Conservation (phyloP, 2,329 filamentous ascomycete genomes). For the Nemania bipapillata region DNA sequence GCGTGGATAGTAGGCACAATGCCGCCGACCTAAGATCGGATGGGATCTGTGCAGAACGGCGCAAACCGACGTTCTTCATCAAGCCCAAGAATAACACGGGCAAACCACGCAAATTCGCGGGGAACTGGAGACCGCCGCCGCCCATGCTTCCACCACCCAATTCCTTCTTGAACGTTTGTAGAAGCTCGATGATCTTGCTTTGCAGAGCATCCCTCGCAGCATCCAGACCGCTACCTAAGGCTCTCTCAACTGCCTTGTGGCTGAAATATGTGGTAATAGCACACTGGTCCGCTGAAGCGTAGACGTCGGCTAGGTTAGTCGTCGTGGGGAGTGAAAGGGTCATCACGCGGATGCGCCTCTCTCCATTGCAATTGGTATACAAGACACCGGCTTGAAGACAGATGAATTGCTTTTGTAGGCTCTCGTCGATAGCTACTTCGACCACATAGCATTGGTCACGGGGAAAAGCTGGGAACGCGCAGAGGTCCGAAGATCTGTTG, state of each 20-base stretch:
- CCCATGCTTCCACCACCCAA: constrained; percentile 95
- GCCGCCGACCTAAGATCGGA: constrained; percentile 93
- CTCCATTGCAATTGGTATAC: constrained; percentile 97
- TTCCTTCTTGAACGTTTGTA: constrained; percentile 97
- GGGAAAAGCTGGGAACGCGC: constrained; percentile 97
- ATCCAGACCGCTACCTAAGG: constrained; percentile 85
- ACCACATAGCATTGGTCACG: constrained; percentile 98
- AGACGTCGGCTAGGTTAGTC: constrained; percentile 87
- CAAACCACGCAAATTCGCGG: constrained; percentile 87
- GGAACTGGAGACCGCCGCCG: constrained; percentile 88
- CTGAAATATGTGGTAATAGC: constrained; percentile 94
- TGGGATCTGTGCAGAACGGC: constrained; percentile 92
- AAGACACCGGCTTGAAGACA: constrained; percentile 94
- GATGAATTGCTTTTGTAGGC: constrained; percentile 86
- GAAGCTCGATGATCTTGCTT: constrained; percentile 88
- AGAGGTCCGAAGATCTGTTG: constrained; percentile 96
- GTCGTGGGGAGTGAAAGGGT: constrained; percentile 94
- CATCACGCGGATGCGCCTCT: constrained; percentile 92
- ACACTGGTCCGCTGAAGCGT: constrained; percentile 92
- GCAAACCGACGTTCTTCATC: constrained; percentile 94
- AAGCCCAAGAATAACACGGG: constrained; percentile 91
- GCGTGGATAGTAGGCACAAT: constrained; percentile 90
- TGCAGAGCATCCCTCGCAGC: constrained; percentile 90
- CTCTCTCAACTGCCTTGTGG: constrained; percentile 95
- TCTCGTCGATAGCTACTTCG: constrained; percentile 97